These are phyloP conservation scores for Datisca glomerata DNA, from an alignment of 306 rosid genomes.

Conservation along the genomic window DNA sequence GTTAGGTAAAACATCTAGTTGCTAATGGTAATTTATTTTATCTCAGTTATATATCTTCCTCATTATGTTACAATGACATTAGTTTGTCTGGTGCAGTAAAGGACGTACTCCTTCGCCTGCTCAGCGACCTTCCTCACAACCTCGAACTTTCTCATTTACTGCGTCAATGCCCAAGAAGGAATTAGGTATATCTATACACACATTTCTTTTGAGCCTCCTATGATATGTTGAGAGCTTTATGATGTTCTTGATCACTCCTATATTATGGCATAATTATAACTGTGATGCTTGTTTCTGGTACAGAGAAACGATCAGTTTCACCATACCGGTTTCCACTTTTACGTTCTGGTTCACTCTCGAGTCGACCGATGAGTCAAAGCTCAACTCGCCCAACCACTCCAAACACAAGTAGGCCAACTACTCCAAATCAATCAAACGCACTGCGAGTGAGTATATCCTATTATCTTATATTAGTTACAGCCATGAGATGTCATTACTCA, in stretches of 20 bases:
- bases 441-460: slow-evolving; percentile 57
- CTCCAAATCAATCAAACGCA: slow-evolving; percentile 68
- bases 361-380: slow-evolving; percentile 59
- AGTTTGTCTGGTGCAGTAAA: slow-evolving; percentile 38
- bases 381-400: slow-evolving; percentile 68
- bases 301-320: slow-evolving; percentile 79
- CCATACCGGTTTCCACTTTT: slow-evolving; percentile 93
- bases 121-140: slow-evolving; percentile 35
- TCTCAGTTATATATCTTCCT: too few relatives aligned
- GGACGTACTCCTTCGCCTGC: slow-evolving; percentile 65
- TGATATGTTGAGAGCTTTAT: slow-evolving; percentile 3
- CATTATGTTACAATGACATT: too few relatives aligned
- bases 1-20: slow-evolving; percentile 35
- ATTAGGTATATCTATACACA: slow-evolving; percentile 30
- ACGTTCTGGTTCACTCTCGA: slow-evolving; percentile 76
- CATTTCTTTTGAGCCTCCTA: background rate
- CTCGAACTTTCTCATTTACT: slow-evolving; percentile 65
- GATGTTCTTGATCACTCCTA: too few relatives aligned
- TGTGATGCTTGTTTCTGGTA: slow-evolving; percentile 15
- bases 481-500: too few relatives aligned
- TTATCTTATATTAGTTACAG: too few relatives aligned
- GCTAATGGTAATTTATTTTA: too few relatives aligned
- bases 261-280: background rate
- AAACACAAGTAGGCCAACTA: slow-evolving; percentile 67
- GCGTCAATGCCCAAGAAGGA: slow-evolving; percentile 63